A percentile compares a stretch with the other conserved stretches of the same genome.
phyloP scores from a whole-genome alignment of 2,329 filamentous ascomycete species.

The Fusarium xyrophilum region DNA sequence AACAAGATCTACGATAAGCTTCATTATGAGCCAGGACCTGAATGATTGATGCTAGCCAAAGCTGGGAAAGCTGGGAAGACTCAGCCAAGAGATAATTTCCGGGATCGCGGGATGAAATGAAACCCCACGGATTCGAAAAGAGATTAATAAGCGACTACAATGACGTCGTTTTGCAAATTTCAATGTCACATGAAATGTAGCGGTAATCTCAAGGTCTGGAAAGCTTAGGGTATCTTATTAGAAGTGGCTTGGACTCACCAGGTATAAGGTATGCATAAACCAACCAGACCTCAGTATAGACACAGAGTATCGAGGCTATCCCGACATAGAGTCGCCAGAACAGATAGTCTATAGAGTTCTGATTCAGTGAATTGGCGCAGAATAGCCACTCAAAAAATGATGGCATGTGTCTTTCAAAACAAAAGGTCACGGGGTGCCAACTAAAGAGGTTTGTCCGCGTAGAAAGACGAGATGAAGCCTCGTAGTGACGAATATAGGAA shows the following conservation, averaged over 20 bases:
- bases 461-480: neutral
- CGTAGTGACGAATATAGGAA: neutral
- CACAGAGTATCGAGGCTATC: neutral
- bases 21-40: constrained; percentile 56
- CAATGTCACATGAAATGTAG: neutral
- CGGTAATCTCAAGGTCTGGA: neutral
- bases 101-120: constrained; percentile 58
- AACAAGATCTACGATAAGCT: constrained; percentile 62
- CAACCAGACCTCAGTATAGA: neutral
- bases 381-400: neutral
- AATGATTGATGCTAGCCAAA: constrained; percentile 62
- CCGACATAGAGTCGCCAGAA: neutral
- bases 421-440: neutral
- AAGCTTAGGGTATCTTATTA: neutral
- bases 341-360: neutral
- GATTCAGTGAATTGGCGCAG: neutral
- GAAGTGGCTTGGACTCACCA: neutral
- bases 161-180: constrained; percentile 57
- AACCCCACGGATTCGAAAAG: constrained; percentile 63
- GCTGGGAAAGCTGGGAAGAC: constrained; percentile 70
- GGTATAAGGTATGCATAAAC: neutral
- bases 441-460: neutral
- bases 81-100: constrained; percentile 64
- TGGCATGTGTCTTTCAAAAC: too few species aligned
- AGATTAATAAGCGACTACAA: constrained; percentile 52